Evolutionary conservation across 495 filamentous ascomycete genomes (phyloP).

Genomic region (Hyaloscypha variabilis): DNA sequence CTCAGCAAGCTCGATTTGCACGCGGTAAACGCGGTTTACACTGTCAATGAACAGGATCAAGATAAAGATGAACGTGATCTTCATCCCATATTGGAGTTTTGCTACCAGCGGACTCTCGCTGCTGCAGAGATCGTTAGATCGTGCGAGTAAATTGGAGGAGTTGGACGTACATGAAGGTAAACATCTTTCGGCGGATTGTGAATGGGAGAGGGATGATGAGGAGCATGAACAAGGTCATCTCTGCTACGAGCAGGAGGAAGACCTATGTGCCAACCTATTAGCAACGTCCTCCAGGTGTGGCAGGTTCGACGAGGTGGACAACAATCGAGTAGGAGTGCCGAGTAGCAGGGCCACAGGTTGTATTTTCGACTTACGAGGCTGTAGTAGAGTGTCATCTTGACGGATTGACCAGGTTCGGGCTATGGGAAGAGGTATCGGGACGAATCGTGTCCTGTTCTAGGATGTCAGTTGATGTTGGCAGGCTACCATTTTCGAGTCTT

Average conservation of each 20-base stretch:
- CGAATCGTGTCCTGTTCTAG: slow-evolving; percentile 26
- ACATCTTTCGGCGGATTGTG: slow-evolving; percentile 82
- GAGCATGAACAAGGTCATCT: slow-evolving; percentile 92
- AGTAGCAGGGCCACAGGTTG: neutral
- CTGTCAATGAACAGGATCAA: slow-evolving; percentile 97
- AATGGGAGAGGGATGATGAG: slow-evolving; percentile 93
- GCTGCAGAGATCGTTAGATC: slow-evolving; percentile 39
- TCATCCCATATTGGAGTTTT: slow-evolving; percentile 53
- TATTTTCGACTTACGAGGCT: slow-evolving; percentile 71
- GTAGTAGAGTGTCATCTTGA: slow-evolving; percentile 98
- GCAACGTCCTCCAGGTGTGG: neutral
- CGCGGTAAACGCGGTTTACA: slow-evolving; percentile 97
- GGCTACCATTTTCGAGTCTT: slow-evolving; percentile 1
- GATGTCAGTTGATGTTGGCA: slow-evolving; percentile 22
- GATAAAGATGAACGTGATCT: slow-evolving; percentile 99
- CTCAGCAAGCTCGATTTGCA: slow-evolving; percentile 81
- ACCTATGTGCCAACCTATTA: slow-evolving; percentile 60
- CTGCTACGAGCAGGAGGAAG: slow-evolving; percentile 85
- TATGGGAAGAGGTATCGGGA: neutral
- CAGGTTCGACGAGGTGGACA: slow-evolving; percentile 1
- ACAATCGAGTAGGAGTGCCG: neutral
- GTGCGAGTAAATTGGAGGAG: neutral
- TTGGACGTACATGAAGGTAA: slow-evolving; percentile 61
- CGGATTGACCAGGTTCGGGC: slow-evolving; percentile 13
- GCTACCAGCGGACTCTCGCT: slow-evolving; percentile 75